Conservation (phyloP, 1,139 yeast genomes). For the Hyphopichia buzzinii region DNA sequence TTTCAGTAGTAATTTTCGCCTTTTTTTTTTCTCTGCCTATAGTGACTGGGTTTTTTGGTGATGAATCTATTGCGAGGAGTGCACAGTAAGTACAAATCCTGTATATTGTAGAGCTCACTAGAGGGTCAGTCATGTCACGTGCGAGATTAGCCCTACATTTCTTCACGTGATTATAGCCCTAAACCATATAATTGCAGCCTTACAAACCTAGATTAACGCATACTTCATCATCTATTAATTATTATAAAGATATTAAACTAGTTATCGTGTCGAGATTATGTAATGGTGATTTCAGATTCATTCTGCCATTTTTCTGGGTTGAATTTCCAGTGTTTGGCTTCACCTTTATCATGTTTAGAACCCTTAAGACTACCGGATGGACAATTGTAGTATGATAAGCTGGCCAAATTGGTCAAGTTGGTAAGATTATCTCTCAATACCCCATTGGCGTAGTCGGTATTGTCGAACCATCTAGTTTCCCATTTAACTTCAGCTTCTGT, state of each 20-base stretch:
- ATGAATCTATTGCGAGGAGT: not conserved
- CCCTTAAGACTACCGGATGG: conserved; percentile 63
- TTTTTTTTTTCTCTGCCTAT: conserved; percentile 1
- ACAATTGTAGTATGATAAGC: conserved; percentile 58
- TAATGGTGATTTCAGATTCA: conserved; percentile 52
- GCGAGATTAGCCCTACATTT: conserved; percentile 11
- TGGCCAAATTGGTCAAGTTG: conserved; percentile 51
- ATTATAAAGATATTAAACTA: too few species aligned
- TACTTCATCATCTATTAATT: not conserved
- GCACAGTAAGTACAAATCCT: not conserved
- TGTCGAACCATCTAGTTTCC: conserved; percentile 78
- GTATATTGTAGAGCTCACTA: not conserved
- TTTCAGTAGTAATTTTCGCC: not conserved
- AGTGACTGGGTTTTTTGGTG: not conserved
- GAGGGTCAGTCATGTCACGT: not conserved
- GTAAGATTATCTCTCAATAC: conserved; percentile 43
- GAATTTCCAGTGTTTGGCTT: conserved; percentile 69
- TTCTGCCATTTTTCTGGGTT: conserved; percentile 50
- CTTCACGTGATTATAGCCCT: conserved; percentile 17
- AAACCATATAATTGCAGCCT: too few species aligned
- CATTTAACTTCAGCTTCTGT: conserved; percentile 58
- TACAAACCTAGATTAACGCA: too few species aligned
- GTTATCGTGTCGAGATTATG: too few species aligned
- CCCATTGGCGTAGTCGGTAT: conserved; percentile 43
- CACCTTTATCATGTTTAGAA: conserved; percentile 50